phyloP scores from a whole-genome alignment of 2,329 filamentous ascomycete genomes.

The Sclerotinia sclerotiorum region DNA sequence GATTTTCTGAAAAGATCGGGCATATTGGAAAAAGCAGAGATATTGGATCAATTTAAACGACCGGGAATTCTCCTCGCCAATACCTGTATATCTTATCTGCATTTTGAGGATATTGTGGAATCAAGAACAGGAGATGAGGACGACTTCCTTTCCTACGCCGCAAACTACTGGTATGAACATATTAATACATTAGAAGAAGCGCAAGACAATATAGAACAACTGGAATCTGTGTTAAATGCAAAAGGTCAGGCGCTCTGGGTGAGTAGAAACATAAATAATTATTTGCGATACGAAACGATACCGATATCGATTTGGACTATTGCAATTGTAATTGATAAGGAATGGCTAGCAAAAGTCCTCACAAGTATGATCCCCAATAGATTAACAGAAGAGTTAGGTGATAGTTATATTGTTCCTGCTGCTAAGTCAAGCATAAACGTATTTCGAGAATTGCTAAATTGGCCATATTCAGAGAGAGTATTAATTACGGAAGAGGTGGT shows the following conservation, averaged over 20 bases:
- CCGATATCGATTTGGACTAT: not conserved
- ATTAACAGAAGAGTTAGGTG: no score
- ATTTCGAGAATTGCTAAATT: no score
- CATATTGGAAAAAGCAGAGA: not conserved
- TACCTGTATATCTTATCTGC: not conserved
- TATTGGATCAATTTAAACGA: not conserved
- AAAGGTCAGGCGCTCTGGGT: not conserved
- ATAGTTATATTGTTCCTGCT: no score
- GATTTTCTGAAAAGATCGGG: not conserved
- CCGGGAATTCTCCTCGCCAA: not conserved
- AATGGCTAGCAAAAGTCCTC: no score
- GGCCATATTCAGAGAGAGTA: no score
- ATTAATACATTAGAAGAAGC: not conserved
- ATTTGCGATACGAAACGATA: rapidly evolving
- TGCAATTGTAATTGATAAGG: no score
- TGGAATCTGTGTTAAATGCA: not conserved
- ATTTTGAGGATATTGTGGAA: not conserved
- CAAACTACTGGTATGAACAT: not conserved
- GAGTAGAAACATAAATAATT: not conserved
- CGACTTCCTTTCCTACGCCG: not conserved
- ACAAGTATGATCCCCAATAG: no score
- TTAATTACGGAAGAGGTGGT: no score
- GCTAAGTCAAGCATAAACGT: no score
- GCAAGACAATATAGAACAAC: not conserved
- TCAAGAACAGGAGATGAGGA: no score